Percentiles rank a stretch among this genome's conserved stretches.
These are phyloP conservation scores for Cadophora malorum DNA, from an alignment of 2,329 filamentous ascomycete species.

Conservation along the genomic window DNA sequence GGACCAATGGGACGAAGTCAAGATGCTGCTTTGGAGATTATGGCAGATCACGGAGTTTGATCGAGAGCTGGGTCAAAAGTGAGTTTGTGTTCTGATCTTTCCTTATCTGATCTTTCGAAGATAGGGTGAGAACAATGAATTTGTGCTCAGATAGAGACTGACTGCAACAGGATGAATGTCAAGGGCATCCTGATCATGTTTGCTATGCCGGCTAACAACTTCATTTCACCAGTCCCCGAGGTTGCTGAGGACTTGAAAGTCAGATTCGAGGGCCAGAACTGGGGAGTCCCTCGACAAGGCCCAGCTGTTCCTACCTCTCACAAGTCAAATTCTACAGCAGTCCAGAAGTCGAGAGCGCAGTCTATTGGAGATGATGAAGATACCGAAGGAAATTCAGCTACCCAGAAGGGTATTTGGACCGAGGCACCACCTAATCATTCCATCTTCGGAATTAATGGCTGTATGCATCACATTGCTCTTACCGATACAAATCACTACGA, in stretches of 20 bases:
- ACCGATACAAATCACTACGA: not conserved
- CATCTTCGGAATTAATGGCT: not conserved
- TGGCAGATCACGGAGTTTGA: not conserved
- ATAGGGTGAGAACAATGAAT: not conserved
- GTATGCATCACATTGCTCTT: conserved; percentile 1
- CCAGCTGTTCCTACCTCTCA: not conserved
- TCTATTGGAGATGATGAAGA: no score
- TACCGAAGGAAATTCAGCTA: no score
- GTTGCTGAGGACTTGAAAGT: not conserved
- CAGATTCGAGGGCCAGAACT: conserved; percentile 1
- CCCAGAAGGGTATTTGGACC: no score
- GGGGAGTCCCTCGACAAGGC: not conserved
- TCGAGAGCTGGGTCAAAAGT: not conserved
- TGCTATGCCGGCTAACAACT: not conserved
- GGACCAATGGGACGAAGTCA: not conserved
- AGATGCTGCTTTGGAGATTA: not conserved
- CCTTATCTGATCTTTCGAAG: not conserved
- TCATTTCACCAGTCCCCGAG: not conserved
- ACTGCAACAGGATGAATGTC: not conserved
- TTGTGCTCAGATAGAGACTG: not conserved
- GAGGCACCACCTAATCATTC: not conserved
- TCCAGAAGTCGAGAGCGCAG: no score
- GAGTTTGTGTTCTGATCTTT: not conserved
- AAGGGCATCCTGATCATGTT: not conserved
- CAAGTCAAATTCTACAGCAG: no score